Base-by-base conservation (phyloP, 2,329 filamentous ascomycete species). In the Xylaria sp. region DNA sequence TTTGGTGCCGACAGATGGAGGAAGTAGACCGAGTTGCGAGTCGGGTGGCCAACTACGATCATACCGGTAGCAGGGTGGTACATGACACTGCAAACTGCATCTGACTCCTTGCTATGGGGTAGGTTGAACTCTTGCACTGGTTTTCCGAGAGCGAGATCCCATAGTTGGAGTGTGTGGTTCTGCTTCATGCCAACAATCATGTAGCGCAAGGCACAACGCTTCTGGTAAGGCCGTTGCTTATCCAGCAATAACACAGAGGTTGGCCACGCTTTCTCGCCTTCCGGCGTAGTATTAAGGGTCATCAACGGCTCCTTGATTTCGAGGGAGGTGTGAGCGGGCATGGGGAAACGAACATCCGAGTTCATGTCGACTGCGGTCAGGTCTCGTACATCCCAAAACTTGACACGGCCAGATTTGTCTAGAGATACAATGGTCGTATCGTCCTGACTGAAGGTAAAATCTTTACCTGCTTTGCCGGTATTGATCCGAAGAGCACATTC, bases 141-240 rank as follows among this genome's bases (percentile, higher is more conserved):
- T 79, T 97, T 97, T 68, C 90, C 91, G 33, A 99, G 88, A 41
- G 91, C 93, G 73, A 99, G 88, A 81, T 99, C 95, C 96, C 95
- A 99, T 44, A 99, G 87, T 81, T 99, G 96, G 64, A 99, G 87
- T 58, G 94, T 96, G 79, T 99, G 95, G 78, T 99, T 99, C 77
- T 99, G 95, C 81, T 98, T 97, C 87, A 98, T 92, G 71, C 95
- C 95, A 65, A 99, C 92, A 74, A 99, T 89, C 81, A 99, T 90
- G 80, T 99, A 99, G 64, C 95, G 88, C 65, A 97, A 83, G 48
- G 96, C 93, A 72, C 91, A 90, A 62, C 91, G 90, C 79, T 95
- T 97, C 79, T 89, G 87, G 78, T 96, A 97, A 46, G 95, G 93
- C 65, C 93, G 91, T 77, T 93, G 88, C 83, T 98, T 99, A 79